Evolutionary conservation across 2,329 filamentous ascomycete genomes (phyloP), one percentile per base, ranked within the genome.

Genomic region (Fusarium falciforme): DNA sequence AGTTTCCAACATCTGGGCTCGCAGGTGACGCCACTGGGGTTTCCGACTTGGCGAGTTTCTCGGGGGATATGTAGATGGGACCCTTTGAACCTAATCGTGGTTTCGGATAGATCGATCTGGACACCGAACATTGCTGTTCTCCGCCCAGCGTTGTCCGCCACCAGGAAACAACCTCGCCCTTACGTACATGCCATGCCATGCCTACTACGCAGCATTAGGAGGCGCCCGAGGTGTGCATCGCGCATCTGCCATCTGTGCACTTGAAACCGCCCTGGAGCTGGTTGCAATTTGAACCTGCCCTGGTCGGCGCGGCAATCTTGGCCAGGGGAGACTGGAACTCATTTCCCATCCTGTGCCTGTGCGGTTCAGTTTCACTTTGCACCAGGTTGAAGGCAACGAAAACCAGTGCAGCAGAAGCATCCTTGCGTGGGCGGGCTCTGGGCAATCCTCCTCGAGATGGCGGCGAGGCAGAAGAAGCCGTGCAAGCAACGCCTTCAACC

Each of bases 331-430:
- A 22, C 47, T 38, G 38, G 49, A 33, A 36, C 49, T 64, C 61
- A 58, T 64, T 64, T 64, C 61, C 61, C 49, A 31, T 54, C 12
- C 14, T 38, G 40, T 33, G 60, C 60, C 49, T 64, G 61, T 58
- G 61, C 61, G 61, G 61, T 64, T 44, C 61, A 36, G 44, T 57
- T 64, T 64, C 61, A 64, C 61, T 54, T 29, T 27, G 59, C 33
- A 52, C 20, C 33, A 27, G 44, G 35, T 42, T 33, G 40, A 27
- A 54, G 47, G 27, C 47, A 31, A 29, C 17, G 27, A 52, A 52
- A 52, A 52, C 27, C 47, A 20, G 47, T 22, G 29, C 33, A 61
- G 20, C 42, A 25, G n/a, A 35, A 31, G 38, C 29, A 61, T 35
- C 27, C 38, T 35, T 61, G 58, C 36, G 38, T 29, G 38, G 40